A percentile compares a stretch with the other conserved stretches of the same genome.
Conservation (phyloP, 2,329 filamentous ascomycete species). For the Cercospora canescens region DNA sequence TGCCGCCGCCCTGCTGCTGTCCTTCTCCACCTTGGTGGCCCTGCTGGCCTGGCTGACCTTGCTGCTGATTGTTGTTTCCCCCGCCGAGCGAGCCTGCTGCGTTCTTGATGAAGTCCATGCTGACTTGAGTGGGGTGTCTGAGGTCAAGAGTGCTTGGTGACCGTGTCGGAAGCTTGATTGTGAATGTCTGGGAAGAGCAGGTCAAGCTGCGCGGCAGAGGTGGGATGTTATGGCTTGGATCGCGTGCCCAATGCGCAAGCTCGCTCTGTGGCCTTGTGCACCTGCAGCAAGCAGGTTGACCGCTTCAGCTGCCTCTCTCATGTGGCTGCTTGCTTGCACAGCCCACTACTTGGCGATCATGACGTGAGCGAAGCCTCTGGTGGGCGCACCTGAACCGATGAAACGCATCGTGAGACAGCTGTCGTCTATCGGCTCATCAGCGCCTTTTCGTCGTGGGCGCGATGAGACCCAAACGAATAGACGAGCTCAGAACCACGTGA, state of each 20-base stretch:
- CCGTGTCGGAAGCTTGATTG: not conserved
- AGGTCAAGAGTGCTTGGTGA: not conserved
- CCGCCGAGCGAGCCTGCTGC: slow-evolving; percentile 39
- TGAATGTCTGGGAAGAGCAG: not conserved
- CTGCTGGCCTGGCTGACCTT: slow-evolving; percentile 26
- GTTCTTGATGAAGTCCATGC: slow-evolving; percentile 53
- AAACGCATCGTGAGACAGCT: slow-evolving; percentile 7
- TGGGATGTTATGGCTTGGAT: not conserved
- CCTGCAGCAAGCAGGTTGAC: slow-evolving; percentile 15
- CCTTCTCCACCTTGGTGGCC: slow-evolving; percentile 21
- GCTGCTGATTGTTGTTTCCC: slow-evolving; percentile 29
- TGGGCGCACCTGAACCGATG: not conserved
- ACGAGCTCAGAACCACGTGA: not conserved
- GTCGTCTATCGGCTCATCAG: slow-evolving; percentile 10
- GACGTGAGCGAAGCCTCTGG: not conserved
- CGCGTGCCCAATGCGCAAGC: slow-evolving; percentile 16
- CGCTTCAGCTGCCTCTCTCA: not conserved
- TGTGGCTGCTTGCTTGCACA: slow-evolving; percentile 14
- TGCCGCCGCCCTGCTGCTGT: slow-evolving; percentile 35
- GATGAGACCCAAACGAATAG: slow-evolving; percentile 3
- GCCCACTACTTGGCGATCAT: slow-evolving; percentile 24
- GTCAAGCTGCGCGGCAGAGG: not conserved
- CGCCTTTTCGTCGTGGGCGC: slow-evolving; percentile 1
- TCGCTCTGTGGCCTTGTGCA: slow-evolving; percentile 6
- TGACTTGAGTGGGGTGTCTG: slow-evolving; percentile 15